These are phyloP conservation scores for Xylaria sp. DNA, from an alignment of 2,329 filamentous ascomycete genomes.

Conservation along the genomic window DNA sequence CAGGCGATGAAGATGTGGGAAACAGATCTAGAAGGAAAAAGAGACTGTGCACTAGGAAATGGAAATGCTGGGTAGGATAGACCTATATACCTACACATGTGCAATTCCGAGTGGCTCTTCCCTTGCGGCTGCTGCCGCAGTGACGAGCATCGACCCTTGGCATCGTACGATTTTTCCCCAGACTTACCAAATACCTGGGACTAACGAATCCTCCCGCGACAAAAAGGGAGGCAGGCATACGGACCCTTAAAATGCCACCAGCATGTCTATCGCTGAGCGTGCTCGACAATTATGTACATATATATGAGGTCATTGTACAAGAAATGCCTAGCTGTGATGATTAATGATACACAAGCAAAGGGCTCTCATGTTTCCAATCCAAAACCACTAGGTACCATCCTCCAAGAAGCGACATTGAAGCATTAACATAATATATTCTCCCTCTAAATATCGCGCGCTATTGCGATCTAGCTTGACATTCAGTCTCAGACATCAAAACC, in stretches of 20 bases:
- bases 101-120: constrained; percentile 23
- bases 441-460: no score
- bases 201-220: constrained; percentile 27
- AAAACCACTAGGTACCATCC: no score
- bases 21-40: constrained; percentile 2
- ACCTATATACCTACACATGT: constrained; percentile 20
- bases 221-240: constrained; percentile 8
- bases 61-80: constrained; percentile 8
- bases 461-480: not conserved
- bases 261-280: constrained; percentile 20
- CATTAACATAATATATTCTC: no score
- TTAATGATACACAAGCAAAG: no score
- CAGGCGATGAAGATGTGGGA: not conserved
- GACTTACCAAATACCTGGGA: constrained; percentile 33
- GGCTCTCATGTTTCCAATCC: no score
- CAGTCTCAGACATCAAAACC: not conserved
- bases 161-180: constrained; percentile 43
- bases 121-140: constrained; percentile 35
- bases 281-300: constrained; percentile 3
- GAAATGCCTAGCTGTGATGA: not conserved
- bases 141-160: constrained; percentile 39
- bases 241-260: not conserved
- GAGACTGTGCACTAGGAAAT: not conserved
- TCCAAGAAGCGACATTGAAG: no score
- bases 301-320: constrained; percentile 27